Evolutionary conservation across 2,329 filamentous ascomycete genomes (phyloP).

Genomic region (Alternaria solani): DNA sequence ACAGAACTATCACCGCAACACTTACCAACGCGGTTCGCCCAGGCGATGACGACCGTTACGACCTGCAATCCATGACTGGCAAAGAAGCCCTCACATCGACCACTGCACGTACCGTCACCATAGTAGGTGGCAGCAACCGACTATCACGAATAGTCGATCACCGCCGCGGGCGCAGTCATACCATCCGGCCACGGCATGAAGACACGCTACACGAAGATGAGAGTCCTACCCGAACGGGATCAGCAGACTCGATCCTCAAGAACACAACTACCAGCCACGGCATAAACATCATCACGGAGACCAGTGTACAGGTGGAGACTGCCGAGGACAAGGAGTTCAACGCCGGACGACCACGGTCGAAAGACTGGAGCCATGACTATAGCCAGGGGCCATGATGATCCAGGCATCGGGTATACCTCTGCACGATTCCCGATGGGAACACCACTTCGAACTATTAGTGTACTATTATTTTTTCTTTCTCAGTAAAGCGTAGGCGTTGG

Average conservation of each 20-base stretch:
- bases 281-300: constrained; percentile 45
- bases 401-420: not conserved
- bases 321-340: constrained; percentile 23
- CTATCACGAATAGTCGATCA: constrained; percentile 42
- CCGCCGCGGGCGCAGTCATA: constrained; percentile 29
- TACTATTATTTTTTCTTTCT: not conserved
- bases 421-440: not conserved
- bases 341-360: constrained; percentile 4
- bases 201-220: constrained; percentile 29
- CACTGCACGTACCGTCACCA: constrained; percentile 44
- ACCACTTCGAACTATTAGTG: not conserved
- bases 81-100: constrained; percentile 33
- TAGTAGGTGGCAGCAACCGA: constrained; percentile 44
- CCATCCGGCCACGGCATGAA: constrained; percentile 19
- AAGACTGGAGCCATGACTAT: constrained; percentile 20
- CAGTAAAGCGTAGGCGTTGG: constrained; percentile 3
- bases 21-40: constrained; percentile 35
- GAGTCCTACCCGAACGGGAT: constrained; percentile 40
- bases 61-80: constrained; percentile 38
- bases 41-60: constrained; percentile 36
- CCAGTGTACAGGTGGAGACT: constrained; percentile 46
- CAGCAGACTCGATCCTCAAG: constrained; percentile 47
- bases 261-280: constrained; percentile 20
- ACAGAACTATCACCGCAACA: constrained; percentile 29
- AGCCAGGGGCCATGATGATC: not conserved